Percentiles rank a stretch among this genome's conserved stretches.
These are phyloP conservation scores for Fomitopsis betulina DNA, from an alignment of 1,284 basidiomycete genomes.

Conservation along the genomic window DNA sequence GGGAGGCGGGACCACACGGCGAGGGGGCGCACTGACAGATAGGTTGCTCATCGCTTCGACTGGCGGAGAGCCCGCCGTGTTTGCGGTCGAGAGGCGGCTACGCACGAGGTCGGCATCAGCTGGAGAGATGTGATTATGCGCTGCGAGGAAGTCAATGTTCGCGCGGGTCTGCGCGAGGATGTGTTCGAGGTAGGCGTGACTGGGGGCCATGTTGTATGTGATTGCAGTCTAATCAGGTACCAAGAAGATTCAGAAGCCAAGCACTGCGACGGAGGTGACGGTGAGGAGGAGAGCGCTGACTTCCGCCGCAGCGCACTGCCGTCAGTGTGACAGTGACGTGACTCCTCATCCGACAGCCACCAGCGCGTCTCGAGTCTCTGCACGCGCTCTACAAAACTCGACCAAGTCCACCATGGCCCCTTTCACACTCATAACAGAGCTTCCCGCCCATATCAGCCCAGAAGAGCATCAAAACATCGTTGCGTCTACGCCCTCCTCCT, in stretches of 20 bases:
- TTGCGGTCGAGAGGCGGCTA: slow-evolving; percentile 37
- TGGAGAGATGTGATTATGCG: slow-evolving; percentile 50
- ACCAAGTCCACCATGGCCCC: slow-evolving; percentile 18
- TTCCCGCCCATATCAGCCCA: slow-evolving; percentile 58
- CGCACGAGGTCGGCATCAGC: slow-evolving; percentile 46
- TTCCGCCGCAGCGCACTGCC: no score
- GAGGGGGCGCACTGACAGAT: slow-evolving; percentile 15
- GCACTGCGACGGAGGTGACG: neutral
- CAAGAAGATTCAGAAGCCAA: neutral
- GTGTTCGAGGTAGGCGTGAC: slow-evolving; percentile 45
- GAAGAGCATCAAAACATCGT: slow-evolving; percentile 67
- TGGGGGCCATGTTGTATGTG: slow-evolving; percentile 16
- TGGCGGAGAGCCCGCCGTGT: slow-evolving; percentile 11
- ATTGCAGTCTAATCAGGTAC: neutral
- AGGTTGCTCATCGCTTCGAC: slow-evolving; percentile 14
- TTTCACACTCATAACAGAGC: slow-evolving; percentile 37
- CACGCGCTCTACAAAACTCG: neutral
- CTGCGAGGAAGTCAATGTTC: slow-evolving; percentile 58
- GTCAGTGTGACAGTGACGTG: neutral
- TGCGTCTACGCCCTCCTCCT: slow-evolving; percentile 75
- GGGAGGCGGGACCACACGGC: slow-evolving; percentile 18
- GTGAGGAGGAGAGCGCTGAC: neutral
- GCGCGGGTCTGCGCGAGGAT: slow-evolving; percentile 58
- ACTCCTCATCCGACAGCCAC: neutral
- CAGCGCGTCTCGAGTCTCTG: neutral